A percentile compares a stretch with the other conserved stretches of the same genome.
Evolutionary conservation across 2,329 filamentous ascomycete species (phyloP).

Genomic region (Cordyceps cateniannulata): DNA sequence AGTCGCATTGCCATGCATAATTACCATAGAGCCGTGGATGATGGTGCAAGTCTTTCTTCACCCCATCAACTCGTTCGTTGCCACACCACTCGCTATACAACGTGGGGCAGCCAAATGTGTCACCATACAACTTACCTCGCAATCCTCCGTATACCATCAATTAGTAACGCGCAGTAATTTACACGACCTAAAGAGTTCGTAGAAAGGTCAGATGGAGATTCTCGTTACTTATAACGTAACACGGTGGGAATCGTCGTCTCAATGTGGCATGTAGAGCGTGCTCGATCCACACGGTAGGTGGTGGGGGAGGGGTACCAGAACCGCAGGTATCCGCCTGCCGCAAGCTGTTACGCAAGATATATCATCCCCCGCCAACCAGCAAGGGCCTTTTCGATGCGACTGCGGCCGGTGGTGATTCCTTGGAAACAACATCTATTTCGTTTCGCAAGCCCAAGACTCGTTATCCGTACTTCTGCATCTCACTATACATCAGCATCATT

Average conservation of each 20-base stretch:
- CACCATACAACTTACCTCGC: too few species aligned
- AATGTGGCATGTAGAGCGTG: constrained; percentile 2
- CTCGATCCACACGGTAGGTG: constrained; percentile 4
- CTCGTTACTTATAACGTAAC: neutral
- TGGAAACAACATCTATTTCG: constrained; percentile 2
- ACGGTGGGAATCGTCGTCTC: neutral
- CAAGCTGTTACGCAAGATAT: constrained; percentile 5
- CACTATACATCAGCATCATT: neutral
- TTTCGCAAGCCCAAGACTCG: neutral
- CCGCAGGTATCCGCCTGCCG: constrained; percentile 3
- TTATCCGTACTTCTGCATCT: neutral
- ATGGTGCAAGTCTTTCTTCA: too few species aligned
- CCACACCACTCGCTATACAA: too few species aligned
- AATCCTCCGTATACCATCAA: too few species aligned
- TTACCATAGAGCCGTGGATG: too few species aligned
- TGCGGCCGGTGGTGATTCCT: neutral
- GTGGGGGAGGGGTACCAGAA: constrained; percentile 11
- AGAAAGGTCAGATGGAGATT: neutral
- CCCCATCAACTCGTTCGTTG: too few species aligned
- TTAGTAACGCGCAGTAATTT: too few species aligned
- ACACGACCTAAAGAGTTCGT: neutral
- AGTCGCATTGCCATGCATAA: too few species aligned
- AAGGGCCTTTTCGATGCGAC: constrained; percentile 7
- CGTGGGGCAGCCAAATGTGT: too few species aligned
- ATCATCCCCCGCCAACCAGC: constrained; percentile 1